A percentile compares a stretch with the other conserved stretches of the same genome.
phyloP scores from a whole-genome alignment of 257 asterid genomes.

The Eucommia ulmoides region DNA sequence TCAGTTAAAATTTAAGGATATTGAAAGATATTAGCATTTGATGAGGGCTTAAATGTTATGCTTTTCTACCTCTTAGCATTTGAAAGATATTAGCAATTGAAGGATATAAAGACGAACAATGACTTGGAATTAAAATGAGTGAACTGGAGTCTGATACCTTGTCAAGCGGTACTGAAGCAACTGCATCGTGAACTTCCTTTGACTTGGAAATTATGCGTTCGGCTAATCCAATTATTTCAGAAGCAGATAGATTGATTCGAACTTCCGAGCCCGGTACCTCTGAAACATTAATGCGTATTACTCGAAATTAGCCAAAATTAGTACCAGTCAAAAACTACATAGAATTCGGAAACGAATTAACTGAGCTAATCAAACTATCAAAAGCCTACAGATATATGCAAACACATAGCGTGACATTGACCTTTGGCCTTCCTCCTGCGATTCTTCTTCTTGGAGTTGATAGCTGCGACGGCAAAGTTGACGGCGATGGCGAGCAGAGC shows the following conservation, averaged over 20 bases:
- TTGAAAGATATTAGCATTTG: no score
- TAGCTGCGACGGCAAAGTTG: constrained; percentile 52
- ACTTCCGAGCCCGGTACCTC: constrained; percentile 62
- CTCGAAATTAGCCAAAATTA: no score
- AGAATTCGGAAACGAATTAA: no score
- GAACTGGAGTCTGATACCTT: constrained; percentile 34
- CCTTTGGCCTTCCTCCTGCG: constrained; percentile 52
- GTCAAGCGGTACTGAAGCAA: constrained; percentile 75
- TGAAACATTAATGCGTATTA: constrained; percentile 25
- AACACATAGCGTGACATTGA: no score
- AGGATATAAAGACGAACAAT: background rate
- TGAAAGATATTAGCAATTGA: no score
- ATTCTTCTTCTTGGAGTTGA: constrained; percentile 38
- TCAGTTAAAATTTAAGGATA: no score
- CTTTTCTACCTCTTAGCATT: no score
- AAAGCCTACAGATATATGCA: no score
- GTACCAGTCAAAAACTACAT: no score
- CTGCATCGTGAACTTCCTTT: constrained; percentile 64
- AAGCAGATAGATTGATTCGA: constrained; percentile 43
- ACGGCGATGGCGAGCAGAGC: constrained; percentile 69
- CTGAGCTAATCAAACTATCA: no score
- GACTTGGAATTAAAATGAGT: background rate
- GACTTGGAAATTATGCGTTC: constrained; percentile 62
- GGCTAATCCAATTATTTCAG: constrained; percentile 65
- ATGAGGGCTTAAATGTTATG: no score